Conservation (phyloP, 2,329 filamentous ascomycete species). For the Geosmithia morbida region DNA sequence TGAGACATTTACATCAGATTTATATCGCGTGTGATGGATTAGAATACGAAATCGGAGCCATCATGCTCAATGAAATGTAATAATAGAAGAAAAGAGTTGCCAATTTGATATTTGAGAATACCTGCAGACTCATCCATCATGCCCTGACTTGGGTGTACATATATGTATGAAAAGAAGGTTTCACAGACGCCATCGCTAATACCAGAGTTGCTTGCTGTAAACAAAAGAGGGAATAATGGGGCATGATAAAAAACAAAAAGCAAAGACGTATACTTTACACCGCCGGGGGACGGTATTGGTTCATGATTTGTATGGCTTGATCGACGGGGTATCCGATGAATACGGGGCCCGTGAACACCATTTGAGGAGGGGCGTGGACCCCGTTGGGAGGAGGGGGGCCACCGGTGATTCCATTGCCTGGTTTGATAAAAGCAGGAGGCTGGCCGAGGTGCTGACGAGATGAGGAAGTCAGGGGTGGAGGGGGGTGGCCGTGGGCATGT, state of each 20-base stretch:
- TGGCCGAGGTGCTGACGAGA: constrained; percentile 12
- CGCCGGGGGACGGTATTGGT: constrained; percentile 28
- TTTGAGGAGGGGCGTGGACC: constrained; percentile 33
- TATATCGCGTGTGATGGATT: background rate
- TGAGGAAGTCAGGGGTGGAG: constrained; percentile 4
- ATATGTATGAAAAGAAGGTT: background rate
- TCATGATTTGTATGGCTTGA: constrained; percentile 64
- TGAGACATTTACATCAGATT: background rate
- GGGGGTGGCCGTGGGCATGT: background rate
- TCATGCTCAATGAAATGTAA: background rate
- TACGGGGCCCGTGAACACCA: constrained; percentile 85
- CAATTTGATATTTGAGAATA: background rate
- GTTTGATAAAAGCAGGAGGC: constrained; percentile 36
- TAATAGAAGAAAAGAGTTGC: background rate
- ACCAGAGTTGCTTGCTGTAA: background rate
- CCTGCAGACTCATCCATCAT: background rate
- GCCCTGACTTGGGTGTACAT: background rate
- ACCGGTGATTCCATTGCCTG: constrained; percentile 9
- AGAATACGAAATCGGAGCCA: background rate
- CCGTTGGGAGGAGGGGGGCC: background rate
- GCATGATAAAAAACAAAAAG: background rate
- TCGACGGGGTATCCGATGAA: constrained; percentile 86
- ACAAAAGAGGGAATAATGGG: background rate
- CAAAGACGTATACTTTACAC: constrained; percentile 2
- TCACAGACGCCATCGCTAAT: constrained; percentile 15